Conservation (phyloP, 148 eudicot genomes). For the Rhododendron griersonianum region DNA sequence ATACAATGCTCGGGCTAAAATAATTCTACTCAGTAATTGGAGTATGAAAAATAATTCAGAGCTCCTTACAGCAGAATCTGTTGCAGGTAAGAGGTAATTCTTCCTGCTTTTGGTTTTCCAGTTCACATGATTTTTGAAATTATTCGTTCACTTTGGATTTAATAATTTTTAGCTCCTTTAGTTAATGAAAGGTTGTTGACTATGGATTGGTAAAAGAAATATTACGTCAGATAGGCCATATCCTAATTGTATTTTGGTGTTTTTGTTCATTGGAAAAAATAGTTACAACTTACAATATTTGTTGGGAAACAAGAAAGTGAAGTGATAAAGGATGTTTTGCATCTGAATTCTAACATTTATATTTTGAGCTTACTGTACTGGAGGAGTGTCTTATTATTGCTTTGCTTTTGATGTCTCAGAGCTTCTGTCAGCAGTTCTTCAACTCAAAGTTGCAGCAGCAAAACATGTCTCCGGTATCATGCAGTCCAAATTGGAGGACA, state of each 20-base stretch:
- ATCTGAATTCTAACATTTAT: not conserved
- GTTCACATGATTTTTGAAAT: not conserved
- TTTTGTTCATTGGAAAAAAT: not conserved
- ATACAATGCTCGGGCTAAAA: slow-evolving; percentile 53
- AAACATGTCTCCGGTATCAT: slow-evolving; percentile 18
- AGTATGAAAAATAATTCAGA: slow-evolving; percentile 26
- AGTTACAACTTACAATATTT: not conserved
- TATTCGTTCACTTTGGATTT: not conserved
- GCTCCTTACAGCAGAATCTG: slow-evolving; percentile 36
- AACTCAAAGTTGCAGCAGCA: slow-evolving; percentile 49
- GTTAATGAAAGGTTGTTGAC: not conserved
- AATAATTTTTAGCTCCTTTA: not conserved
- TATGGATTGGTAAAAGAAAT: not conserved
- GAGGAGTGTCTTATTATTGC: not conserved
- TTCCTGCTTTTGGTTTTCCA: not conserved
- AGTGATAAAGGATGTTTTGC: not conserved
- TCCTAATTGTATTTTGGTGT: not conserved
- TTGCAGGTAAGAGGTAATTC: slow-evolving; percentile 41
- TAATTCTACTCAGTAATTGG: slow-evolving; percentile 66
- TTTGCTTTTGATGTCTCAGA: slow-evolving; percentile 37
- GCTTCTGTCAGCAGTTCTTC: slow-evolving; percentile 52
- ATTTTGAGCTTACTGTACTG: not conserved
- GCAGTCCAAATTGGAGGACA: slow-evolving; percentile 21
- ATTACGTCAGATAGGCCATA: not conserved
- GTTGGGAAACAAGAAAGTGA: not conserved